Conservation (phyloP, 352 stramenopile species). For the Blastocystis sp. region DNA sequence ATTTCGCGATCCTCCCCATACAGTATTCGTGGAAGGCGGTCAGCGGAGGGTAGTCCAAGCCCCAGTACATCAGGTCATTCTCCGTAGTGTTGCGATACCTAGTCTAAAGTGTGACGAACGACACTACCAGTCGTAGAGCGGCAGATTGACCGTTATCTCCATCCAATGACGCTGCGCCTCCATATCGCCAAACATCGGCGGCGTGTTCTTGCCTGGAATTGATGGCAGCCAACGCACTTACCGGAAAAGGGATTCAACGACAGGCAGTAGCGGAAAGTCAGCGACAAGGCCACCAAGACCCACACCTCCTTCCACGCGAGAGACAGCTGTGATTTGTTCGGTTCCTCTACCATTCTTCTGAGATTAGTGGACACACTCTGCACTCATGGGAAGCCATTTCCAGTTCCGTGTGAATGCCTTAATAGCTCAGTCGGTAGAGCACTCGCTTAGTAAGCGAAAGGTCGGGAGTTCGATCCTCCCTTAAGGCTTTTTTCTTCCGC, state of each 20-base stretch:
- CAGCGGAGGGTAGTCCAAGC: slow-evolving; percentile 93
- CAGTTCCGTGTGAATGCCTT: not conserved
- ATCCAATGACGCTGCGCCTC: slow-evolving; percentile 98
- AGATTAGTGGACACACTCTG: not conserved
- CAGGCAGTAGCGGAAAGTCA: slow-evolving; percentile 79
- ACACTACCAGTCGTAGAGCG: slow-evolving; percentile 88
- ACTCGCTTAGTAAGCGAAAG: slow-evolving; percentile 65
- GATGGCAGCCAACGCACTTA: slow-evolving; percentile 33
- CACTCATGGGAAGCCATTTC: not conserved
- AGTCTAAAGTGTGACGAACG: not conserved
- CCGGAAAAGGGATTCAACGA: slow-evolving; percentile 82
- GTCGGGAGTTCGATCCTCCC: slow-evolving; percentile 61
- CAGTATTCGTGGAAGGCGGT: slow-evolving; percentile 72
- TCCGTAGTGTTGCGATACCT: slow-evolving; percentile 71
- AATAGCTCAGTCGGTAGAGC: slow-evolving; percentile 64
- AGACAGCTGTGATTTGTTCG: not conserved
- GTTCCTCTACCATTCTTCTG: not conserved
- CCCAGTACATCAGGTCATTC: slow-evolving; percentile 93
- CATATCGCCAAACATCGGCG: slow-evolving; percentile 90
- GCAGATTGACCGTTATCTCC: slow-evolving; percentile 90
- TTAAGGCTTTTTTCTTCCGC: slow-evolving; percentile 33
- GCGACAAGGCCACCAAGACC: slow-evolving; percentile 73
- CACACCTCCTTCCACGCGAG: not conserved
- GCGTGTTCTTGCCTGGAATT: slow-evolving; percentile 70
- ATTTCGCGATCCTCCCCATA: slow-evolving; percentile 12